Evolutionary conservation across 2,329 filamentous ascomycete species (phyloP).

Genomic region (Botryotinia narcissicola): DNA sequence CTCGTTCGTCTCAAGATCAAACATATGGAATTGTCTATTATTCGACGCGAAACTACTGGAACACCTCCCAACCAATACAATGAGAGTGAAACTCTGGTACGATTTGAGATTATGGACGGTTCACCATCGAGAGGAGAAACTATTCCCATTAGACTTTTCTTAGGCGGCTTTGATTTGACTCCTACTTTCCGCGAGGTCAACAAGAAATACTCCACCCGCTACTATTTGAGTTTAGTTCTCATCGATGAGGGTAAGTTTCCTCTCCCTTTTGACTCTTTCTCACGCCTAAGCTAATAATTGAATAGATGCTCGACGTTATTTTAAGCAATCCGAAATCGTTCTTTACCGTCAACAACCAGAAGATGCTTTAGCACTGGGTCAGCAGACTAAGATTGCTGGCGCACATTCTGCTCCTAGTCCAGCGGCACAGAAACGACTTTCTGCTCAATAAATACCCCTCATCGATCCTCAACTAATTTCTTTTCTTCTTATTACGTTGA

Average conservation of each 20-base stretch:
- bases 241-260: slow-evolving; percentile 76
- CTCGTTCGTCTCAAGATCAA: slow-evolving; percentile 98
- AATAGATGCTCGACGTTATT: slow-evolving; percentile 89
- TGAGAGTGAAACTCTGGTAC: slow-evolving; percentile 95
- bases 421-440: slow-evolving; percentile 23
- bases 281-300: slow-evolving; percentile 1
- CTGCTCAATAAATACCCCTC: slow-evolving; percentile 6
- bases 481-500: slow-evolving; percentile 7
- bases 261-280: slow-evolving; percentile 10
- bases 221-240: slow-evolving; percentile 93
- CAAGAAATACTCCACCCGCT: slow-evolving; percentile 98
- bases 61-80: slow-evolving; percentile 98
- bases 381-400: slow-evolving; percentile 39
- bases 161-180: slow-evolving; percentile 95
- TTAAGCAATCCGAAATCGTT: slow-evolving; percentile 98
- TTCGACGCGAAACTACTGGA: slow-evolving; percentile 92
- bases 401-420: slow-evolving; percentile 35
- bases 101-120: slow-evolving; percentile 99
- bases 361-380: slow-evolving; percentile 41
- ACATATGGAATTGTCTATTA: slow-evolving; percentile 99
- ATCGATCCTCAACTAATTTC: neutral
- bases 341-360: slow-evolving; percentile 81
- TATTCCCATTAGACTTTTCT: slow-evolving; percentile 93
- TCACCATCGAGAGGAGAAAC: slow-evolving; percentile 92
- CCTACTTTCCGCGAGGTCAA: slow-evolving; percentile 99